phyloP scores from a whole-genome alignment of 2,329 filamentous ascomycete species.

The Pestalotiopsis sp. region DNA sequence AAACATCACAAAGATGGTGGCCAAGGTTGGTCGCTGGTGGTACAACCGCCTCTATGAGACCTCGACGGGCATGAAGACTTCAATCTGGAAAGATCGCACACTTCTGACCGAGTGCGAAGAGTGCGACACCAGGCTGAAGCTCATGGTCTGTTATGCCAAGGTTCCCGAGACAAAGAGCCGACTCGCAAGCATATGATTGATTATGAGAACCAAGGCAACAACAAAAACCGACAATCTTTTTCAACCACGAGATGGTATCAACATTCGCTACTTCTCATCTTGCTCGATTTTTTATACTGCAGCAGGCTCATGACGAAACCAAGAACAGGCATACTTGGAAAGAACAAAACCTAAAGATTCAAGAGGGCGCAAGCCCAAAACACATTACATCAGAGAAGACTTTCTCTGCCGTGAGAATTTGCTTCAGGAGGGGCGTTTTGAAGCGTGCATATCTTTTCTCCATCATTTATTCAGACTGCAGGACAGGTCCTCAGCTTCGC shows the following conservation, averaged over 20 bases:
- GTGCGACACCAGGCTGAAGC: conserved; percentile 82
- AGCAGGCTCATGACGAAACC: not conserved
- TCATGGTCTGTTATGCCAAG: conserved; percentile 89
- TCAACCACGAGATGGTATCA: not conserved
- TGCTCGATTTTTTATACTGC: not conserved
- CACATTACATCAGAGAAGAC: conserved; percentile 10
- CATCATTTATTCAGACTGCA: conserved; percentile 5
- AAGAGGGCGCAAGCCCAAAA: conserved; percentile 29
- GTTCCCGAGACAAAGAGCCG: conserved; percentile 63
- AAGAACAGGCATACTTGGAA: conserved; percentile 19
- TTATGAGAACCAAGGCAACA: not conserved
- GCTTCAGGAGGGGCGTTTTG: conserved; percentile 9
- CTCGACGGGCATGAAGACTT: conserved; percentile 56
- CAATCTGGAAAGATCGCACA: conserved; percentile 78
- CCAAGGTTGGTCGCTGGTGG: conserved; percentile 94
- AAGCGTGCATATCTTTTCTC: not conserved
- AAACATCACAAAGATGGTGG: conserved; percentile 89
- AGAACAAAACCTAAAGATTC: conserved; percentile 21
- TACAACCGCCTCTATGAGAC: conserved; percentile 89
- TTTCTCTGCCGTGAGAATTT: conserved; percentile 10
- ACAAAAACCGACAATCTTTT: not conserved
- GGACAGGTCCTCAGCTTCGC: not conserved
- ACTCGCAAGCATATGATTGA: conserved; percentile 52
- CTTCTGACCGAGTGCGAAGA: conserved; percentile 85
- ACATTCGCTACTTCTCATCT: not conserved